These are phyloP conservation scores for Penicillium egyptiacum DNA, from an alignment of 495 filamentous ascomycete species.

Conservation along the genomic window DNA sequence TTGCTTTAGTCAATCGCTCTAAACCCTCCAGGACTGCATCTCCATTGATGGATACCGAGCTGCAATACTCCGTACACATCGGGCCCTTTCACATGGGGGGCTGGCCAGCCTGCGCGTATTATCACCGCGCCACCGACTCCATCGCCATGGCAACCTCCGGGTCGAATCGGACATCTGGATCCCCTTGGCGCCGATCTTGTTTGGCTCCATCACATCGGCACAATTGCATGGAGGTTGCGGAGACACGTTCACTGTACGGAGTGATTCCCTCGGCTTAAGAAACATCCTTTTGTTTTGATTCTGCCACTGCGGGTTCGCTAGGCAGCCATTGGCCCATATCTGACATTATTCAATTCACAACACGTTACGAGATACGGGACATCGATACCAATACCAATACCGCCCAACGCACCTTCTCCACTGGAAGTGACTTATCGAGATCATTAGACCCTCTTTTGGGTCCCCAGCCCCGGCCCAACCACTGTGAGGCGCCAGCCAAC, in stretches of 20 bases:
- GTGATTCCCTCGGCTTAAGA: conserved; percentile 10
- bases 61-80: conserved; percentile 6
- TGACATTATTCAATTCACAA: background rate
- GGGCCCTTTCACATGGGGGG: conserved; percentile 23
- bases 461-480: conserved; percentile 10
- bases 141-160: conserved; percentile 36
- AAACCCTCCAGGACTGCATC: background rate
- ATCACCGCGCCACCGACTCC: background rate
- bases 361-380: background rate
- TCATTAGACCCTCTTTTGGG: conserved; percentile 8
- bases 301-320: background rate
- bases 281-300: background rate
- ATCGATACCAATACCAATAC: background rate
- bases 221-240: conserved; percentile 5
- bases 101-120: conserved; percentile 17
- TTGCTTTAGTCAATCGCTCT: background rate
- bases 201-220: conserved; percentile 9
- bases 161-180: conserved; percentile 28
- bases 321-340: conserved; percentile 2
- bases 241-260: background rate
- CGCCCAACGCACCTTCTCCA: conserved; percentile 9
- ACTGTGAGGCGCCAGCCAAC: conserved; percentile 1
- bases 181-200: conserved; percentile 21
- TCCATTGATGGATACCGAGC: conserved; percentile 5
- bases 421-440: conserved; percentile 12